Conservation (phyloP, 768 basidiomycete genomes). For the Clitopilus hobsonii region DNA sequence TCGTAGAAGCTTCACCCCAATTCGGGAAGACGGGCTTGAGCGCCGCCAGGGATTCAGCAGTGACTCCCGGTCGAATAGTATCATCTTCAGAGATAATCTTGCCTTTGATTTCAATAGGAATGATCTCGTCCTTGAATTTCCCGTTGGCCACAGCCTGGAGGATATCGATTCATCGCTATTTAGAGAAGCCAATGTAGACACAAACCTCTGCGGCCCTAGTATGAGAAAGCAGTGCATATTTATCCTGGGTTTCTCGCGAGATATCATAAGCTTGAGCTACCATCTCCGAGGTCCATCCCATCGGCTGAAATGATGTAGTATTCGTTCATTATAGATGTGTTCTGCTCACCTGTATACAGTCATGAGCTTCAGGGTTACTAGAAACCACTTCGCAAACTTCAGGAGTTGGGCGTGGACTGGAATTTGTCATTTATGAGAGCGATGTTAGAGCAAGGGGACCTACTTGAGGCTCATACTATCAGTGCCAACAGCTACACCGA, state of each 20-base stretch:
- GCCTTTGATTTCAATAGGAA: constrained; percentile 78
- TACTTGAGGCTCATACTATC: constrained; percentile 84
- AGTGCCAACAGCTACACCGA: constrained; percentile 81
- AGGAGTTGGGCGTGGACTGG: constrained; percentile 72
- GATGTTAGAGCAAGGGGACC: constrained; percentile 24
- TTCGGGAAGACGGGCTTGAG: constrained; percentile 87
- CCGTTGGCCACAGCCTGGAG: constrained; percentile 60
- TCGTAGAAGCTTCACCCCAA: constrained; percentile 68
- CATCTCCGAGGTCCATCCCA: constrained; percentile 96
- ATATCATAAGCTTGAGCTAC: constrained; percentile 78
- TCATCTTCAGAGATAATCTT: constrained; percentile 70
- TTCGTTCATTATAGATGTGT: too few species aligned
- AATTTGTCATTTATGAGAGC: constrained; percentile 1
- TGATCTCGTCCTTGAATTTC: constrained; percentile 82
- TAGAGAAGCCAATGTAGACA: neutral
- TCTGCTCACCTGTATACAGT: constrained; percentile 64
- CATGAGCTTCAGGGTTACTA: constrained; percentile 58
- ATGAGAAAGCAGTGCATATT: constrained; percentile 87
- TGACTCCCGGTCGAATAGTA: constrained; percentile 83
- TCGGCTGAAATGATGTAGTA: constrained; percentile 57
- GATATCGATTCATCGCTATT: neutral
- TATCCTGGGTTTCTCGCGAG: constrained; percentile 79
- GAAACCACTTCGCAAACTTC: constrained; percentile 55
- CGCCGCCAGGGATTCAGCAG: constrained; percentile 65
- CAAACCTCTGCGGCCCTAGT: constrained; percentile 65